Percentiles rank a stretch among this genome's conserved stretches.
Evolutionary conservation across 2,329 filamentous ascomycete species (phyloP).

Genomic region (Colletotrichum tabaci): DNA sequence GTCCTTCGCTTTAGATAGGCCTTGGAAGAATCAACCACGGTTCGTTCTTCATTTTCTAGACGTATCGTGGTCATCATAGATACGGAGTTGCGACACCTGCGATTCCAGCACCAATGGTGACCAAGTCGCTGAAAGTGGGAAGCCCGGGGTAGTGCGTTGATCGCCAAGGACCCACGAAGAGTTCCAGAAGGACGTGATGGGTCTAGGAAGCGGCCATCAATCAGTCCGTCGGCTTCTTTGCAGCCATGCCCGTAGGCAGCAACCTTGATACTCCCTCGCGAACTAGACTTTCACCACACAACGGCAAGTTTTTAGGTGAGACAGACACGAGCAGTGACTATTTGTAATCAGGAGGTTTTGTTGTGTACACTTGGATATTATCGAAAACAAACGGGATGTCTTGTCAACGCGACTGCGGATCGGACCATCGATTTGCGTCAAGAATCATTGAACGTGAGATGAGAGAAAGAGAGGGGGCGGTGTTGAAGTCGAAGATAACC

Average conservation of each 20-base stretch:
- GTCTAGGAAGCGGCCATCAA: no score
- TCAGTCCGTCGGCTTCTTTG: neutral
- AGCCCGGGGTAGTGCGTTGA: constrained; percentile 55
- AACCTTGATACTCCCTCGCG: neutral
- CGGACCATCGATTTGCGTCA: neutral
- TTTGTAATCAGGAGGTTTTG: neutral
- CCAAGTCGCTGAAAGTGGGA: constrained; percentile 54
- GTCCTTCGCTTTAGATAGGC: no score
- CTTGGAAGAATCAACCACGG: no score
- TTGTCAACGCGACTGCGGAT: neutral
- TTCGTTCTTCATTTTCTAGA: no score
- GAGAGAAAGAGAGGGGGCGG: neutral
- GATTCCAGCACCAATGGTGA: constrained; percentile 64
- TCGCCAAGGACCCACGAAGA: constrained; percentile 52
- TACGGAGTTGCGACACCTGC: constrained; percentile 60
- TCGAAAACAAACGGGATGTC: no score
- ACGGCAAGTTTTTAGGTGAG: neutral
- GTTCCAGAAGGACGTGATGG: no score
- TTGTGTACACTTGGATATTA: no score
- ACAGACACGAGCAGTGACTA: neutral
- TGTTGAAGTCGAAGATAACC: neutral
- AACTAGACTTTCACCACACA: neutral
- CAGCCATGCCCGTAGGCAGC: neutral
- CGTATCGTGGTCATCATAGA: constrained; percentile 46
- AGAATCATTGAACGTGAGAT: neutral